Evolutionary conservation across 805 yeast species (phyloP), one percentile per base, ranked within the genome.

Genomic region (Candida sithepensis): DNA sequence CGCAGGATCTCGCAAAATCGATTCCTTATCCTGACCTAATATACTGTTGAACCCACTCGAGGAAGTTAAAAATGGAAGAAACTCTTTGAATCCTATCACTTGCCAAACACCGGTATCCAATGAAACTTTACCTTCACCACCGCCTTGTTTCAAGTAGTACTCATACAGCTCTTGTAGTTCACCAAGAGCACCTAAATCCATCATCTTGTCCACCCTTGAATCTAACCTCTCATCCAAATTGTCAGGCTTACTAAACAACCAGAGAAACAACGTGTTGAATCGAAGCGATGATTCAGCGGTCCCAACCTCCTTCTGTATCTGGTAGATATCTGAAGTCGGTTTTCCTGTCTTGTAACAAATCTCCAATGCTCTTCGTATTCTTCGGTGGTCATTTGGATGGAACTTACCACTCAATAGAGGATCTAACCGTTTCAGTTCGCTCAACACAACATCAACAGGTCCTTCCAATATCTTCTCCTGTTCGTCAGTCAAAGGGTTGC

Each of bases 1-100:
- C 19, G 37, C 51, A 40, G 22, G 36, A 38, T 53, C 58, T 39
- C 40, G 47, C 46, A 38, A 39, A 13, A 46, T 37, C 1, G 47
- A 49, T n/a, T 39, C 40, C 37, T 21, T 36, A 21, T 26, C 3
- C 13, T n/a, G 20, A 12, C 23, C 19, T 14, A 51, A 45, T 57
- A 56, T 46, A n/a, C n/a, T n/a, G 63, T 62, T 21, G 81, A 45
- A 8, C 13, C 39, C 18, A 12, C 20, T 34, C 3, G 20, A 81
- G 37, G 34, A 12, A 5, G 8, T 36, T 22, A 65, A 51, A 36
- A 49, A 88, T 1, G 95, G 92, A 33, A 88, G 60, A 60, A 89
- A 89, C 59, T 89, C 96, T 62, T 88, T 88, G 66, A 88, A 94
- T 1, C 98, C 98, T 58, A 92, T 88, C 1, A 88, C 96, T 67